These are phyloP conservation scores for Uncinocarpus reesii DNA, from an alignment of 2,329 filamentous ascomycete species.

Conservation along the genomic window DNA sequence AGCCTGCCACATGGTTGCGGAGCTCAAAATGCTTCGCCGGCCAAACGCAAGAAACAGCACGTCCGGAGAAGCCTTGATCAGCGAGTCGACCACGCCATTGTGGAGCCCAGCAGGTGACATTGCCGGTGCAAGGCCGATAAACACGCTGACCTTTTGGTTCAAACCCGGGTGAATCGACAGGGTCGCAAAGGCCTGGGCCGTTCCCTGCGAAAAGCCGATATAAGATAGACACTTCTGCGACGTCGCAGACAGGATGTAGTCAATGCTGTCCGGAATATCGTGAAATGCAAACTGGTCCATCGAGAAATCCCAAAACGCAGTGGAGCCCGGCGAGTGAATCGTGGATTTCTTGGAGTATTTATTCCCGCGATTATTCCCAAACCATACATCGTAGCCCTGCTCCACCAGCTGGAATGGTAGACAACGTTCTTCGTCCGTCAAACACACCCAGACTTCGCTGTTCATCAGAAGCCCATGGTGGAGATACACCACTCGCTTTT, in stretches of 20 bases:
- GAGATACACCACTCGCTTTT: conserved; percentile 81
- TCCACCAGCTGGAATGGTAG: conserved; percentile 84
- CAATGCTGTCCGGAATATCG: conserved; percentile 90
- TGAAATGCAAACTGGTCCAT: conserved; percentile 98
- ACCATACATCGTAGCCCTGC: conserved; percentile 89
- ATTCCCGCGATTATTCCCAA: conserved; percentile 96
- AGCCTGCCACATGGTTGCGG: conserved; percentile 93
- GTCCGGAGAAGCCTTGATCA: conserved; percentile 87
- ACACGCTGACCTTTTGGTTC: conserved; percentile 88
- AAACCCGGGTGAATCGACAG: conserved; percentile 84
- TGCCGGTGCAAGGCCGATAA: conserved; percentile 88
- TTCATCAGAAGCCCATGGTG: conserved; percentile 98
- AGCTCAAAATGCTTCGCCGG: conserved; percentile 78
- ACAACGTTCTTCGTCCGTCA: conserved; percentile 75
- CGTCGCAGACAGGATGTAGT: conserved; percentile 79
- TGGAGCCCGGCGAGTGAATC: conserved; percentile 60
- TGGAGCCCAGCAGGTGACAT: conserved; percentile 90
- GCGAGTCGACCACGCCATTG: conserved; percentile 81
- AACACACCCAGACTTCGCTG: conserved; percentile 93
- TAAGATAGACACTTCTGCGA: conserved; percentile 78
- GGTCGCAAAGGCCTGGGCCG: conserved; percentile 89
- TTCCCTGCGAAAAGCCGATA: conserved; percentile 94
- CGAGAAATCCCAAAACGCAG: conserved; percentile 90
- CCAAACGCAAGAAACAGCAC: conserved; percentile 90
- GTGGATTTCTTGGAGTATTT: conserved; percentile 97